These are phyloP conservation scores for Cladorrhinum samala DNA, from an alignment of 495 filamentous ascomycete genomes.

Conservation along the genomic window DNA sequence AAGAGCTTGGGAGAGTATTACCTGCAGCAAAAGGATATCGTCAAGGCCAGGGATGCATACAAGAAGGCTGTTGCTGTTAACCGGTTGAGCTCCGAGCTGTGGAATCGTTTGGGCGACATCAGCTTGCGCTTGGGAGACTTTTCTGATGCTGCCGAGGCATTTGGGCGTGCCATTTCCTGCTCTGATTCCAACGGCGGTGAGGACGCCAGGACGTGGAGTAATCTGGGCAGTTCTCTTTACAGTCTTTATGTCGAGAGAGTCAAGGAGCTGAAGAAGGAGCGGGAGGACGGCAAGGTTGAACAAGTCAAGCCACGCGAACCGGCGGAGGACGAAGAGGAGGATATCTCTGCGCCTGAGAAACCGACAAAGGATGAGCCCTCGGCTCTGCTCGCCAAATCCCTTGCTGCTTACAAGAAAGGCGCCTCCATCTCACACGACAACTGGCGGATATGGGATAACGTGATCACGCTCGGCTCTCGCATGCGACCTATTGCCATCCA, in stretches of 20 bases:
- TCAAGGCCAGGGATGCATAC: conserved; percentile 74
- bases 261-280: conserved; percentile 31
- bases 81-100: conserved; percentile 70
- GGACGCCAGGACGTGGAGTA: conserved; percentile 91
- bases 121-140: conserved; percentile 70
- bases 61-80: conserved; percentile 68
- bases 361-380: conserved; percentile 37
- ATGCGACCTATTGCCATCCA: conserved; percentile 65
- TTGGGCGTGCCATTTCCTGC: conserved; percentile 59
- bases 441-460: conserved; percentile 92
- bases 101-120: conserved; percentile 88
- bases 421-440: conserved; percentile 73
- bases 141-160: conserved; percentile 78
- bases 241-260: conserved; percentile 36
- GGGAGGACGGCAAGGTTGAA: conserved; percentile 22
- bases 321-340: conserved; percentile 17
- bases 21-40: conserved; percentile 54
- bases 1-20: conserved; percentile 77
- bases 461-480: conserved; percentile 76
- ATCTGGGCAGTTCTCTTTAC: conserved; percentile 75
- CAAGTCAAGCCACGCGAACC: conserved; percentile 8
- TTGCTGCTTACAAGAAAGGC: conserved; percentile 77
- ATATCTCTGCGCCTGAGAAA: background rate
- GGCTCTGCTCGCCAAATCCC: conserved; percentile 63
- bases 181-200: conserved; percentile 65